Evolutionary conservation across 805 yeast species (phyloP).

Genomic region (Tanozyma kutaoensis): DNA sequence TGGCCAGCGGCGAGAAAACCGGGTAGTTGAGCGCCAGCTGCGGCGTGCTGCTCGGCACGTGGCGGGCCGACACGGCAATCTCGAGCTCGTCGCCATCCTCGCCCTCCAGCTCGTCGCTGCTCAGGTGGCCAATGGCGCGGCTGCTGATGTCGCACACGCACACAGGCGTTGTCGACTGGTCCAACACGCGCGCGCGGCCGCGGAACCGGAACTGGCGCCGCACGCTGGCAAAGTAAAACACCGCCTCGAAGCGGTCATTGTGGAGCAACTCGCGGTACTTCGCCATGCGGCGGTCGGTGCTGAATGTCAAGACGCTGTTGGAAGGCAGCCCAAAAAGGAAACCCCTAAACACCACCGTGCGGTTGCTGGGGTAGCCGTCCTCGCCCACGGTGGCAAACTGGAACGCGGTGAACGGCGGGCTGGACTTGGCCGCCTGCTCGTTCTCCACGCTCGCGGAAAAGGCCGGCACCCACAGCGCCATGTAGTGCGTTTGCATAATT

Average conservation of each 20-base stretch:
- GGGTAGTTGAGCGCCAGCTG: constrained; percentile 13
- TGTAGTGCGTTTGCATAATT: constrained; percentile 16
- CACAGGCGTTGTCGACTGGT: too few species aligned
- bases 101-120: constrained; percentile 1
- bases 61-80: constrained; percentile 5
- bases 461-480: constrained; percentile 70
- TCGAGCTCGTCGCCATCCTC: constrained; percentile 5
- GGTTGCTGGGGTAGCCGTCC: constrained; percentile 41
- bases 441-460: constrained; percentile 40
- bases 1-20: constrained; percentile 13
- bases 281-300: constrained; percentile 59
- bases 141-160: too few species aligned
- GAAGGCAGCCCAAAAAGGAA: constrained; percentile 58
- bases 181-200: constrained; percentile 44
- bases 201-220: constrained; percentile 62
- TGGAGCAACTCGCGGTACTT: constrained; percentile 40
- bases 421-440: constrained; percentile 17
- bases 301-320: constrained; percentile 54
- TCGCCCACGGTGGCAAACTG: constrained; percentile 56
- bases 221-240: constrained; percentile 52
- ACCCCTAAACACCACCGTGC: constrained; percentile 65
- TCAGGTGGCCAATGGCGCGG: not conserved
- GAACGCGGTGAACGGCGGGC: constrained; percentile 42
- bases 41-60: constrained; percentile 1
- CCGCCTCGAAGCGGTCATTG: constrained; percentile 57